phyloP scores from a whole-genome alignment of 169 alveolate genomes.

The Babesia microti region DNA sequence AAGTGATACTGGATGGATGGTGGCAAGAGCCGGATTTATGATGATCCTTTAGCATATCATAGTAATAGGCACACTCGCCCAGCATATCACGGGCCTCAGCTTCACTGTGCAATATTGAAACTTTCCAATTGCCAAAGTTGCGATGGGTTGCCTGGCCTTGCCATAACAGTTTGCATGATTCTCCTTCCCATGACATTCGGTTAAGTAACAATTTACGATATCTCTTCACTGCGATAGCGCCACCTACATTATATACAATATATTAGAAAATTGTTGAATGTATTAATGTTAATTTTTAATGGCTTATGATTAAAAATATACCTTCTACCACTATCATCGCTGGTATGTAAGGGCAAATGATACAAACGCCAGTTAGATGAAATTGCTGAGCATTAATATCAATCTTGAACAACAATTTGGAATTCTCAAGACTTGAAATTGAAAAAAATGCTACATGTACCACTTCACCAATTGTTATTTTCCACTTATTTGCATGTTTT shows the following conservation, averaged over 20 bases:
- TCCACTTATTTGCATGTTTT: conserved; percentile 74
- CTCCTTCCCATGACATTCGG: conserved; percentile 36
- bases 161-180: conserved; percentile 67
- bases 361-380: conserved; percentile 78
- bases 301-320: background rate
- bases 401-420: conserved; percentile 54
- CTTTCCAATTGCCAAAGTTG: conserved; percentile 58
- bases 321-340: conserved; percentile 55
- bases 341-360: conserved; percentile 53
- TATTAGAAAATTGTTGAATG: no score
- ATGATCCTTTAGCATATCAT: conserved; percentile 42
- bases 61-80: conserved; percentile 41
- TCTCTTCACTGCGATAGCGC: conserved; percentile 34
- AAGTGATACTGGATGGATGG: no score
- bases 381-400: conserved; percentile 79
- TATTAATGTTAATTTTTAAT: background rate
- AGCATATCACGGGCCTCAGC: conserved; percentile 28
- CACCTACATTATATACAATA: conserved; percentile 10
- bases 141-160: conserved; percentile 54
- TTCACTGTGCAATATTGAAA: conserved; percentile 38
- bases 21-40: no score
- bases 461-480: conserved; percentile 46
- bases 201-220: conserved; percentile 43
- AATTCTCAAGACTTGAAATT: conserved; percentile 40
- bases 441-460: conserved; percentile 55